phyloP scores from a whole-genome alignment of 345 rosid species.

The Psidium friedrichsthalianum region DNA sequence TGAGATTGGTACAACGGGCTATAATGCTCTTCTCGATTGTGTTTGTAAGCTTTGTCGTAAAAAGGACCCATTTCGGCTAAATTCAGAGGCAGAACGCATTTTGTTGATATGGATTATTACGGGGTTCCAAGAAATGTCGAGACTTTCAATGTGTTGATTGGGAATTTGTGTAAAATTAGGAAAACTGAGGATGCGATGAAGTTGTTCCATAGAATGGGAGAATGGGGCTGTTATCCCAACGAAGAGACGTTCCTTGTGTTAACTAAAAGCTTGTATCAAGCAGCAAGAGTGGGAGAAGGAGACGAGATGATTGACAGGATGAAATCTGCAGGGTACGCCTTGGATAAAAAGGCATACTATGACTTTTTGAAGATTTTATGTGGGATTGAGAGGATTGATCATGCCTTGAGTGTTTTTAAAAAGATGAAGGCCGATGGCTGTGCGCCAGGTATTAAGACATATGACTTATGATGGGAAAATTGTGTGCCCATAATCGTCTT shows the following conservation, averaged over 20 bases:
- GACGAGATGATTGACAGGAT: slow-evolving; percentile 88
- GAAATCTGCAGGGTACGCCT: slow-evolving; percentile 59
- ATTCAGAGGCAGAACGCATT: slow-evolving; percentile 63
- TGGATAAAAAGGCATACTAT: slow-evolving; percentile 59
- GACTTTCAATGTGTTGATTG: slow-evolving; percentile 74
- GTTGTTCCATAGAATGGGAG: slow-evolving; percentile 66
- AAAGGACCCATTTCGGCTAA: slow-evolving; percentile 65
- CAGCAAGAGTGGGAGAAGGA: slow-evolving; percentile 83
- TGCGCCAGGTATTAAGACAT: slow-evolving; percentile 71
- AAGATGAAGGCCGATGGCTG: slow-evolving; percentile 72
- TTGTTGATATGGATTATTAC: slow-evolving; percentile 72
- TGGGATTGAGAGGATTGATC: slow-evolving; percentile 96
- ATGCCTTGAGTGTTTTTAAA: slow-evolving; percentile 69
- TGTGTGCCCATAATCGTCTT: slow-evolving; percentile 55
- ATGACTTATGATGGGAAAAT: slow-evolving; percentile 72
- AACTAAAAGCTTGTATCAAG: slow-evolving; percentile 79
- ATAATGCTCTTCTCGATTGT: slow-evolving; percentile 73
- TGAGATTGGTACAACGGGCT: slow-evolving; percentile 59
- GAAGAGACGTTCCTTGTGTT: slow-evolving; percentile 50
- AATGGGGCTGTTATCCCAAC: slow-evolving; percentile 73
- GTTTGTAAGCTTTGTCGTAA: slow-evolving; percentile 80
- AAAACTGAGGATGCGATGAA: slow-evolving; percentile 70
- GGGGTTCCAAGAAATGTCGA: slow-evolving; percentile 84
- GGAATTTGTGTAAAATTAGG: slow-evolving; percentile 72
- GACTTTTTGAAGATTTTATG: slow-evolving; percentile 68